Evolutionary conservation across 164 flowering plant genomes (phyloP), one percentile per base, ranked within the genome.

Genomic region (Annona squamosa): DNA sequence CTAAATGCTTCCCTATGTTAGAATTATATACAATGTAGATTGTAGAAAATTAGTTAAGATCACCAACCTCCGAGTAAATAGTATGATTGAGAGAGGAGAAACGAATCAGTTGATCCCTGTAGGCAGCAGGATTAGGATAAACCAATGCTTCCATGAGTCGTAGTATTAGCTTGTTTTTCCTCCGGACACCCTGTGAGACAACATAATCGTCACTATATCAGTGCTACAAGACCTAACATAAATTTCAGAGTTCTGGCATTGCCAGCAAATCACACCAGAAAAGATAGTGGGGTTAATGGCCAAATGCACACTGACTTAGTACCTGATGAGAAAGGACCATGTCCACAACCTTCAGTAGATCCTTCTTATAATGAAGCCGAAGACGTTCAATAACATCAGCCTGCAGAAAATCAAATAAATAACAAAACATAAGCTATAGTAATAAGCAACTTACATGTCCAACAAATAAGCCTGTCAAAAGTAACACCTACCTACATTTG

Each of bases 311-410:
- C 7, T 52, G 13, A 52, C 2, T n/a, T 17, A 69, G 75, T 87
- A 96, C 99, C 97, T 96, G 99, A 86, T 92, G 98, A 77, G 99
- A 96, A 65, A 93, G 94, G 72, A 93, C 99, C 72, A 96, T 88
- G 80, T 96, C 99, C 68, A 96, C 91, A 77, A 96, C 82, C 87
- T 85, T 93, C 76, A 89, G 76, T 41, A 96, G 88, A 85, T 96
- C 98, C 79, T 96, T 96, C 83, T 89, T 92, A 79, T 90, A 88
- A 69, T 91, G 97, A 75, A 91, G 97, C 48, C 99, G 87, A 69
- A 96, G 95, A 18, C 94, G 92, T 74, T 96, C 99, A 81, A 96
- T 96, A 44, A 96, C 98, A 86, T 96, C 99, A 80, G 99, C 97
- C 99, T 96, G 79, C 46, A 79, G 67, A 84, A 48, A 45, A 41